These are phyloP conservation scores for Boletus rubescentipes DNA, from an alignment of 768 basidiomycete genomes.

Conservation along the genomic window DNA sequence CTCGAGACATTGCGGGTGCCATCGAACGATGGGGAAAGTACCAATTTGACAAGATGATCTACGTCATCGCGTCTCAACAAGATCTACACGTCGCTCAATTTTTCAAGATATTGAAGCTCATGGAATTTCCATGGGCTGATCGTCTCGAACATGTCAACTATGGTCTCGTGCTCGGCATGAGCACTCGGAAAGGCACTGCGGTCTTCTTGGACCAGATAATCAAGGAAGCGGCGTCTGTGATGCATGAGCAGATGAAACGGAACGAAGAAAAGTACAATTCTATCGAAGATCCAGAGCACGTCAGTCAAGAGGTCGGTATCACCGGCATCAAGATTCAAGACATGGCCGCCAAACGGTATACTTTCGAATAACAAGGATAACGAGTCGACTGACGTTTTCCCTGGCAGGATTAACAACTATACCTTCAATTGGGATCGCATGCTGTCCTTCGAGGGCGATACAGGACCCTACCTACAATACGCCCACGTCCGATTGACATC, in stretches of 20 bases:
- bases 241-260: constrained; percentile 96
- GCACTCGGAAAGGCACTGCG: constrained; percentile 87
- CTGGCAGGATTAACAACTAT: constrained; percentile 87
- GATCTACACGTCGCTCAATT: constrained; percentile 88
- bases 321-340: constrained; percentile 98
- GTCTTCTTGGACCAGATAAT: constrained; percentile 95
- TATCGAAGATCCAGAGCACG: constrained; percentile 82
- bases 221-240: constrained; percentile 80
- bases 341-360: constrained; percentile 89
- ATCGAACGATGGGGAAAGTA: constrained; percentile 76
- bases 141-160: constrained; percentile 87
- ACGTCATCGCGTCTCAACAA: constrained; percentile 86
- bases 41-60: constrained; percentile 91
- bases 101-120: constrained; percentile 89
- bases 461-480: constrained; percentile 94
- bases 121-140: constrained; percentile 87
- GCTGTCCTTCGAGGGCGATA: constrained; percentile 95
- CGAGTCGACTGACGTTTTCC: not conserved
- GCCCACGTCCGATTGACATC: constrained; percentile 92
- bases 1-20: constrained; percentile 82
- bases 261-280: constrained; percentile 91
- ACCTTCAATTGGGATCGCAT: constrained; percentile 93
- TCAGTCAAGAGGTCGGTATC: constrained; percentile 83
- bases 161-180: constrained; percentile 94
- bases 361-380: not conserved